Evolutionary conservation across 345 rosid genomes (phyloP).

Genomic region (Angophora floribunda): DNA sequence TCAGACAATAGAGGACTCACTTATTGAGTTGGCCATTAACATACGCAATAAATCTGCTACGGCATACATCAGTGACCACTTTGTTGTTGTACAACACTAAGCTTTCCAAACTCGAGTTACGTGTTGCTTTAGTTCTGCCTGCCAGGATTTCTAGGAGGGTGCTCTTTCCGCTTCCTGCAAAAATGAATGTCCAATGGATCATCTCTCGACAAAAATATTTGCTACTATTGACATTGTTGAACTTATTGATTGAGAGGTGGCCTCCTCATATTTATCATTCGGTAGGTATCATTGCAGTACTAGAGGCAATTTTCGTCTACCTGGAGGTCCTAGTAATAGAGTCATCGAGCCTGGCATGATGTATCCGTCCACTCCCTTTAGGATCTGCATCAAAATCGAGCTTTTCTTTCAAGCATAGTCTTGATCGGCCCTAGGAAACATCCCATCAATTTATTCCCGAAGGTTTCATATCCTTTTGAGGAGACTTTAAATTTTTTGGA

Average conservation of each 20-base stretch:
- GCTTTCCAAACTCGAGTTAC: conserved; percentile 8
- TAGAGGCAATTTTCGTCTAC: background rate
- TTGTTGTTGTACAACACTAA: conserved; percentile 11
- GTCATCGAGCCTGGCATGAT: conserved; percentile 22
- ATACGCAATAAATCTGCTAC: conserved; percentile 15
- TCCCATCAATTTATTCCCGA: conserved; percentile 14
- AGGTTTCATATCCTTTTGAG: conserved; percentile 9
- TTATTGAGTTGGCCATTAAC: conserved; percentile 13
- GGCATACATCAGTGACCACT: conserved; percentile 9
- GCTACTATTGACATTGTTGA: background rate
- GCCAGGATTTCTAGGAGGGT: conserved; percentile 13
- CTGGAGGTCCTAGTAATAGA: conserved; percentile 22
- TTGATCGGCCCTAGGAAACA: conserved; percentile 10
- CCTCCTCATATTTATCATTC: background rate
- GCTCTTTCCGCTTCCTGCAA: conserved; percentile 26
- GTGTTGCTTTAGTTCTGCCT: conserved; percentile 2
- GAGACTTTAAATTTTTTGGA: background rate
- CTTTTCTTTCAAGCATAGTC: conserved; percentile 2
- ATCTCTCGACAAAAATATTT: background rate
- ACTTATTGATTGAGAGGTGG: background rate
- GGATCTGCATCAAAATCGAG: conserved; percentile 8
- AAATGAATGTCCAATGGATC: background rate
- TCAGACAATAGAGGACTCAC: background rate
- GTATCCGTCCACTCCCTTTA: conserved; percentile 16
- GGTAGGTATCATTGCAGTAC: background rate